Conservation (phyloP, 331 rosid species). For the Malus hybrid region DNA sequence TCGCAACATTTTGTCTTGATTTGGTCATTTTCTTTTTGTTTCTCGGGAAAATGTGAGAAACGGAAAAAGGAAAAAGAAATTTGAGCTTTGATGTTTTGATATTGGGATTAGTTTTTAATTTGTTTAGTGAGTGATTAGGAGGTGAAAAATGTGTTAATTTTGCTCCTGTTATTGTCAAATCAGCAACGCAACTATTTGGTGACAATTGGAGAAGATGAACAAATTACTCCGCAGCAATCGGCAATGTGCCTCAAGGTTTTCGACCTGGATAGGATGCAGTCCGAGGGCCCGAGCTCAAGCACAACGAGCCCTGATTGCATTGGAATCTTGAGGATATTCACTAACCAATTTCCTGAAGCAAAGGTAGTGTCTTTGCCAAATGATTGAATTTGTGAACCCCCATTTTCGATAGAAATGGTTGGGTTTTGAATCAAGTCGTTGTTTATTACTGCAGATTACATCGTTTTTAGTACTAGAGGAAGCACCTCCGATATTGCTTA, state of each 20-base stretch:
- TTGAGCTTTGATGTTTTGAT: background rate
- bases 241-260: conserved; percentile 86
- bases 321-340: conserved; percentile 89
- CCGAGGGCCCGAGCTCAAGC: conserved; percentile 81
- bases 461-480: conserved; percentile 88
- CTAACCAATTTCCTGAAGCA: conserved; percentile 88
- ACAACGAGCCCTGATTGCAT: conserved; percentile 76
- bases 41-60: background rate
- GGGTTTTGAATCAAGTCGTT: background rate
- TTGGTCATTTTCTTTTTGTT: background rate
- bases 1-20: background rate
- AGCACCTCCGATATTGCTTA: conserved; percentile 84
- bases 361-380: conserved; percentile 32
- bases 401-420: background rate
- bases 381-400: background rate
- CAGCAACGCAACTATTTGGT: conserved; percentile 89
- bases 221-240: conserved; percentile 64
- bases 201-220: conserved; percentile 82
- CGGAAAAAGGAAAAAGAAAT: background rate
- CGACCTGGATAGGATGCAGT: conserved; percentile 84
- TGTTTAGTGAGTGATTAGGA: background rate
- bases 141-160: background rate
- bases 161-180: conserved; percentile 8
- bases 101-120: background rate
- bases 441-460: conserved; percentile 59